Conservation (phyloP, 495 filamentous ascomycete species). For the Penicillium argentinense region DNA sequence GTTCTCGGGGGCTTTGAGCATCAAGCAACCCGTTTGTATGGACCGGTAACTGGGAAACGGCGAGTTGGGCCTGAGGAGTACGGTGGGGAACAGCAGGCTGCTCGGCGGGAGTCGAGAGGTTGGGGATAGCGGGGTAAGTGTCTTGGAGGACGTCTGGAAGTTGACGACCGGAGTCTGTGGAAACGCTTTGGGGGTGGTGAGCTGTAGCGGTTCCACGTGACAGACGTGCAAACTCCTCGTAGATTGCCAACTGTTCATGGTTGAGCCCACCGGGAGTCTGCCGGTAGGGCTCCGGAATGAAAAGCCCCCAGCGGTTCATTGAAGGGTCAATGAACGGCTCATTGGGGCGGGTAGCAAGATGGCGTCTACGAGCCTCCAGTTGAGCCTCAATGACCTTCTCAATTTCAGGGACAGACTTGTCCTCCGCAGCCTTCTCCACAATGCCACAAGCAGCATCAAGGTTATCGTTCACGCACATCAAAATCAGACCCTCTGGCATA, state of each 20-base stretch:
- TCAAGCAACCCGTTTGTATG: conserved; percentile 67
- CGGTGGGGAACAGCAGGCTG: conserved; percentile 73
- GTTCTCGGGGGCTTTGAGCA: conserved; percentile 57
- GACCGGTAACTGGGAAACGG: conserved; percentile 41
- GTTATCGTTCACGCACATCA: conserved; percentile 99
- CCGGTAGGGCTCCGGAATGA: conserved; percentile 88
- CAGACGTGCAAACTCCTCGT: conserved; percentile 90
- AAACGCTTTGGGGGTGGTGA: conserved; percentile 56
- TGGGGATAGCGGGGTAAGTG: conserved; percentile 73
- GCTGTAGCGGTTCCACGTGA: conserved; percentile 56
- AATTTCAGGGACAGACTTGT: conserved; percentile 89
- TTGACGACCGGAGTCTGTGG: conserved; percentile 59
- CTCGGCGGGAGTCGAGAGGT: conserved; percentile 76
- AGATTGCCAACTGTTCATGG: conserved; percentile 89
- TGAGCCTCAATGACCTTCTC: conserved; percentile 83
- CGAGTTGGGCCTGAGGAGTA: conserved; percentile 61
- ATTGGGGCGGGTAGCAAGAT: conserved; percentile 66
- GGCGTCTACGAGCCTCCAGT: conserved; percentile 69
- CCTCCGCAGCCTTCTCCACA: conserved; percentile 91
- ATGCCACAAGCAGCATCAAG: conserved; percentile 87
- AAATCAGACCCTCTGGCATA: conserved; percentile 81
- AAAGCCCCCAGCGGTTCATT: conserved; percentile 81
- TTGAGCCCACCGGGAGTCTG: conserved; percentile 79
- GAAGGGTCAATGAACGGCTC: conserved; percentile 80
- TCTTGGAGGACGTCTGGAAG: conserved; percentile 80